phyloP scores from a whole-genome alignment of 768 basidiomycete genomes.

The Cystofilobasidium capitatum region DNA sequence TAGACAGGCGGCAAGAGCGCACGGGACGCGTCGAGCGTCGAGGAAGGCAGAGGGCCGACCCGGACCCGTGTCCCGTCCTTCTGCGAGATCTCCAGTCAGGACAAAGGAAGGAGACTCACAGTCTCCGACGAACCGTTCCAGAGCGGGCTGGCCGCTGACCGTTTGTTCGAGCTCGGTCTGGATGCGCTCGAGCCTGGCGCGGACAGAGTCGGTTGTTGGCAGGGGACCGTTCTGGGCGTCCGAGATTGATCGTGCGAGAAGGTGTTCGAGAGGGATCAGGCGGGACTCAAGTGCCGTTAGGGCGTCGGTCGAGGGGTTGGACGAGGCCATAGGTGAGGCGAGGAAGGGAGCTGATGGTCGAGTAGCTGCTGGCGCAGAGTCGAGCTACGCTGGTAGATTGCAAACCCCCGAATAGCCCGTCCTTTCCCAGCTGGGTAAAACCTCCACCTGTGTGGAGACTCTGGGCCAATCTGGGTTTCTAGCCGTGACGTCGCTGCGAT shows the following conservation, averaged over 20 bases:
- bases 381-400: too few relatives aligned
- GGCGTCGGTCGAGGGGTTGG: background rate
- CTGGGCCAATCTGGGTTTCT: too few relatives aligned
- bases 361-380: background rate
- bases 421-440: too few relatives aligned
- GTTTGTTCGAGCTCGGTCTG: background rate
- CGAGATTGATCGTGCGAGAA: background rate
- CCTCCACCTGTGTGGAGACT: too few relatives aligned
- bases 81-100: too few relatives aligned
- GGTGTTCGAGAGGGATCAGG: background rate
- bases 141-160: background rate
- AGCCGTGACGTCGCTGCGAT: background rate
- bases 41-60: too few relatives aligned
- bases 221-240: background rate
- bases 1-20: background rate
- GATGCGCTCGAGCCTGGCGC: background rate
- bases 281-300: background rate
- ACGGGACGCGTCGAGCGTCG: too few relatives aligned
- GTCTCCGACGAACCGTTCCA: conserved; percentile 1
- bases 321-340: background rate
- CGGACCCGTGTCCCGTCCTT: too few relatives aligned
- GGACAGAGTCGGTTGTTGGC: background rate
- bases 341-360: too few relatives aligned
- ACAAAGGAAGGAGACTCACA: background rate
- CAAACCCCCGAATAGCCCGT: too few relatives aligned